Evolutionary conservation across 75 land plant genomes (phyloP).

Genomic region (Cupressus sempervirens): DNA sequence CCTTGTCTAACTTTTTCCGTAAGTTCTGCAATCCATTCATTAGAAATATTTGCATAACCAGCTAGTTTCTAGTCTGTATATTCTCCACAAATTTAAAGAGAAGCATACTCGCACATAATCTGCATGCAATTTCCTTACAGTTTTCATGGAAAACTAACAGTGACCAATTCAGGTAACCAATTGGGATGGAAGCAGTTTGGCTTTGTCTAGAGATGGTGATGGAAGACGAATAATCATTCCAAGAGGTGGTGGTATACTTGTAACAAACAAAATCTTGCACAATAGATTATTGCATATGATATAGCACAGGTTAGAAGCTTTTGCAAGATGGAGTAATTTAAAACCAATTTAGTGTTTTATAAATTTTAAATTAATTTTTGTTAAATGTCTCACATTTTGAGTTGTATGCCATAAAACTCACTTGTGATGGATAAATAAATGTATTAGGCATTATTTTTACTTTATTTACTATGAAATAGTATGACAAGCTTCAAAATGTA

Average conservation of each 20-base stretch:
- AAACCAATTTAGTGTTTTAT: neutral
- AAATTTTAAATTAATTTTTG: neutral
- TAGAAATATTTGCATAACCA: neutral
- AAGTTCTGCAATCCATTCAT: neutral
- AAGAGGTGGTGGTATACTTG: conserved; percentile 58
- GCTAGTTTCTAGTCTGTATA: neutral
- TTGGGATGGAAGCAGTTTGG: conserved; percentile 48
- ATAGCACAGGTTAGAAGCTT: neutral
- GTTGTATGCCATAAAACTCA: neutral
- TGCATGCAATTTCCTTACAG: neutral
- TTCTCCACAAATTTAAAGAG: neutral
- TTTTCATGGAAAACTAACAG: neutral
- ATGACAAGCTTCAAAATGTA: neutral
- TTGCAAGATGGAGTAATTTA: neutral
- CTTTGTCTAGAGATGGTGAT: conserved; percentile 41
- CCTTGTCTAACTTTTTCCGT: neutral
- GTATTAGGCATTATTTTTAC: neutral
- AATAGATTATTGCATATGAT: conserved; percentile 33
- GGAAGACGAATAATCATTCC: conserved; percentile 44
- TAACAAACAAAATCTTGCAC: conserved; percentile 47
- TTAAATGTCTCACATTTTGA: neutral
- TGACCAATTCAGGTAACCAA: conserved; percentile 43
- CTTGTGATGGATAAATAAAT: neutral
- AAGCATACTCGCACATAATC: neutral
- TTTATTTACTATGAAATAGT: neutral